Base-by-base conservation (phyloP, 768 basidiomycete species). In the Cystoderma amianthinum region DNA sequence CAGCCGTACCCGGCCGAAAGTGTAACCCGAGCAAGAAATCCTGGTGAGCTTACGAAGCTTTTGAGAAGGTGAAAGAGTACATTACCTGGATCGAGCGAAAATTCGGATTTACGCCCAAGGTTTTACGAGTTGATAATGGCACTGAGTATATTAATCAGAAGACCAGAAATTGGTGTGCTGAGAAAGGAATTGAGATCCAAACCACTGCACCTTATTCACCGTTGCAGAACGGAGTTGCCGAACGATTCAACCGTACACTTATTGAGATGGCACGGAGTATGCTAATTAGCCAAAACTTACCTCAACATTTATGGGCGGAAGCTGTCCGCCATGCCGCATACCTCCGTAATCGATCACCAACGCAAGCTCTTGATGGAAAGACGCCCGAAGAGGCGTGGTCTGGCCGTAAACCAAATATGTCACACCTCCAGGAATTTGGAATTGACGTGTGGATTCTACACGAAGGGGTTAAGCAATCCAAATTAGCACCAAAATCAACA, bases 211-310 rank as follows among this genome's bases (percentile, higher is more conserved):
- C 62, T 2, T 65, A 69, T 22, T 59, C 61, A 5, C 63, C 62
- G 0, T 47, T 58, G 1, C 63, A 68, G 18, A 70, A 69, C 42
- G 61, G 70, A 0, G 48, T 70, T 0, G 68, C 68, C 0, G 67
- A 75, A 25, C 36, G 55, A 0, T 56, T 57, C n/a, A 70, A 69
- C 37, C 21, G 51, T 3, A 68, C 60, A 0, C 24, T 63, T 0
- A 16, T 63, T 0, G 56, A 67, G 34, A 28, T 65, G 2, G 53
- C 46, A 2, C 19, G 47, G 0, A 49, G 61, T 0, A 69, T 71
- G 64, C 3, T 70, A 2, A 50, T 61, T 28, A 55, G 41, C 2
- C 39, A 49, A 4, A 49, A 55, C 3, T 20, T 69, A 5, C 19
- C 49, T n/a, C 20, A 32, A 1, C 54, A 41, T 15, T 43, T 62